Evolutionary conservation across 768 basidiomycete genomes (phyloP), one percentile per base, ranked within the genome.

Genomic region (Cystofilobasidium ferigula): DNA sequence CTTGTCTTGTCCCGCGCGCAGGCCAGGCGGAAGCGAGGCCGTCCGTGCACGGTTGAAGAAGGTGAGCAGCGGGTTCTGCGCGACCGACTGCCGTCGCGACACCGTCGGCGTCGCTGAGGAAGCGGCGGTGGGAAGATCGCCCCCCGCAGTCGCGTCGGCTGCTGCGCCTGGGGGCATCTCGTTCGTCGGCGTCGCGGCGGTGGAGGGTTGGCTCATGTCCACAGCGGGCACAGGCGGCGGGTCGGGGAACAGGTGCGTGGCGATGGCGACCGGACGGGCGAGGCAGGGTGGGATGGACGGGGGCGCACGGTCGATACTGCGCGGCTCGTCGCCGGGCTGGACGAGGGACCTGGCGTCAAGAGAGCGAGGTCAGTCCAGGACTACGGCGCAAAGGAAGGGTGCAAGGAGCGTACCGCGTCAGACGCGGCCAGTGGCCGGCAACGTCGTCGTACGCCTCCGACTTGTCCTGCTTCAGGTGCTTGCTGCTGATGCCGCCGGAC

Each of bases 11-110:
- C 12, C 28, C 36, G n/a, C n/a, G n/a, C 16, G 18, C 36, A 24
- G 38, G 45, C 58, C 24, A 26, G 40, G 48, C 51, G 48, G 47
- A 48, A 28, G 28, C 62, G 40, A 62, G 40, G 56, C 51, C 20
- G 42, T 65, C 62, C 64, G 43, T 34, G 60, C 45, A 57, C 62
- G 42, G 45, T 34, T 51, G 61, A 62, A 62, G 48, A 62, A 62
- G 47, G 20, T 62, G 24, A 62, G 30, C 24, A 62, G 40, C 32
- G 61, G 61, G 30, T 32, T 53, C 22, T 45, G 24, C 28, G 61
- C 61, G 10, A n/a, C 28, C 20, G 45, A 48, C 35, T 47, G 26
- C 45, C 38, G 26, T 20, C 30, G 32, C n/a, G 61, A 47, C n/a
- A 32, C 24, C n/a, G 40, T 35, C 42, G 43, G 40, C 45, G 38